Percentiles rank a stretch among this genome's conserved stretches.
These are phyloP conservation scores for Zygotorulaspora mrakii DNA, from an alignment of 1,139 yeast species.

Conservation along the genomic window DNA sequence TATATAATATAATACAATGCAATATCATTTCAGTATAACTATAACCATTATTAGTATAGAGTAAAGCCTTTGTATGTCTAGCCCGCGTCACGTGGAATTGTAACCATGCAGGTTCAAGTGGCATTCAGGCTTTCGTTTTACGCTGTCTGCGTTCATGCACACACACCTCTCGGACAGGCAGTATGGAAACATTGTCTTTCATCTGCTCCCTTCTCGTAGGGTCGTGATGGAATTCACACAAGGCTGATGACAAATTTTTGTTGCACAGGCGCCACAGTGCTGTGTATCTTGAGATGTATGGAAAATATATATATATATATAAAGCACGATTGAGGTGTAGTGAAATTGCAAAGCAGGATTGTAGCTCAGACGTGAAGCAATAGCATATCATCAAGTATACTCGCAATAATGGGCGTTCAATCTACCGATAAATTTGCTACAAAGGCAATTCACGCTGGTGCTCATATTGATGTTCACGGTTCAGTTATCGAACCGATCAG, in stretches of 20 bases:
- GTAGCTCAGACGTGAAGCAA: too few relatives aligned
- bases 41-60: too few relatives aligned
- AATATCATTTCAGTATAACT: too few relatives aligned
- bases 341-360: too few relatives aligned
- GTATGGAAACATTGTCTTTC: too few relatives aligned
- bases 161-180: too few relatives aligned
- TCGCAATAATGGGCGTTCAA: constrained; percentile 26
- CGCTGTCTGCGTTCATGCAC: too few relatives aligned
- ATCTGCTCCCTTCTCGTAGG: too few relatives aligned
- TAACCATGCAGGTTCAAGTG: neutral
- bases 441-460: constrained; percentile 80
- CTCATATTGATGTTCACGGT: constrained; percentile 73
- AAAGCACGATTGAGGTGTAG: neutral
- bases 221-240: too few relatives aligned
- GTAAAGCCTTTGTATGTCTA: too few relatives aligned
- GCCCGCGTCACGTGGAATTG: constrained; percentile 3
- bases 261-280: neutral
- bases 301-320: too few relatives aligned
- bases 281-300: neutral
- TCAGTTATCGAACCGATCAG: constrained; percentile 87
- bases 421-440: constrained; percentile 57
- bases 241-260: too few relatives aligned
- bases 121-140: neutral
- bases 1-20: neutral
- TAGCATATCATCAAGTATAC: neutral